Base-by-base conservation (phyloP, 495 filamentous ascomycete genomes). In the Penicillium flavigenum region DNA sequence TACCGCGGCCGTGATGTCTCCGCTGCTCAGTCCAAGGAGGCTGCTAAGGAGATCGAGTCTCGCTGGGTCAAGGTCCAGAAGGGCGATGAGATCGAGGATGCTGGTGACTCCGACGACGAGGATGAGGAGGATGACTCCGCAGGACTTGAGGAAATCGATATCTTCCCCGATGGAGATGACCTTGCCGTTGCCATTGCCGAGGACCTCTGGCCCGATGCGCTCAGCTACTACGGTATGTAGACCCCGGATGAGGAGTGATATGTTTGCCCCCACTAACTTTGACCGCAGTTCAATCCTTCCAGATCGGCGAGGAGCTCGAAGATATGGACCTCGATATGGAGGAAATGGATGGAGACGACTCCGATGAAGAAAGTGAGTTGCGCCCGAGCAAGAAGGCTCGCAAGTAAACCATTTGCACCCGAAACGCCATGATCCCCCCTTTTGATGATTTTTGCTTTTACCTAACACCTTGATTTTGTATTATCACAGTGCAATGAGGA, bases 211-310 rank as follows among this genome's bases (percentile, higher is more conserved):
- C 87, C 90, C 26, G 81, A 85, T 51, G 93, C 93, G 26, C 81
- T 95, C 65, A 92, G 90, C 68, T 92, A 92, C 70, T 98, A 92
- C 71, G 88, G 91, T 96, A 75, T 71, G 89, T 84, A 20, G 54
- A 39, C 17, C 19, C 29, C n/a, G 2, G 10, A 20, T 10, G 14
- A 7, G 12, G 11, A 12, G 12, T 24, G 14, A 19, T 27, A 12
- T 20, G 2, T 43, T 32, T 26, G 24, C 16, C 57, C 34, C 20
- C 19, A 63, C 63, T 62, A 31, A 70, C 51, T 36, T 49, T 22
- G 45, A 45, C 49, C 43, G 14, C 52, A 72, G 72, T 70, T 38
- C 63, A 71, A 68, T 72, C 70, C 17, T 75, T 68, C 61, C 66
- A 72, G 47, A 39, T 63, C 9, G 58, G 54, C 46, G 63, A 66